These are phyloP conservation scores for Nidularia pulvinata DNA, from an alignment of 768 basidiomycete species.

Conservation along the genomic window DNA sequence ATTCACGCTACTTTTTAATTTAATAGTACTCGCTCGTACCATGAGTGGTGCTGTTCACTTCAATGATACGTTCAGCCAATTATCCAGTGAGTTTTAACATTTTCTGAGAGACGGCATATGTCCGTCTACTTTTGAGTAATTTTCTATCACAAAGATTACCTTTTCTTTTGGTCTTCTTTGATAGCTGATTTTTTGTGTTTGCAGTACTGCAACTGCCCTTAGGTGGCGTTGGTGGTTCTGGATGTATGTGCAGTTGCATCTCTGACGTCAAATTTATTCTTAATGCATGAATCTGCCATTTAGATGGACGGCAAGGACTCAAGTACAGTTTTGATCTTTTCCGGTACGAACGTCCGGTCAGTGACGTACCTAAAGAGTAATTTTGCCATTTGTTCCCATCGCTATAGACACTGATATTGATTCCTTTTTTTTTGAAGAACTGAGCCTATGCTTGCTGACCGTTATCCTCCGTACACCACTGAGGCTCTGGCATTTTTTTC, in stretches of 20 bases:
- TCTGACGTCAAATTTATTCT: neutral
- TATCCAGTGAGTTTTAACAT: conserved; percentile 34
- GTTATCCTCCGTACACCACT: conserved; percentile 54
- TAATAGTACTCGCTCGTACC: conserved; percentile 52
- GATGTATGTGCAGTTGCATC: conserved; percentile 41
- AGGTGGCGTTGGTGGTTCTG: conserved; percentile 56
- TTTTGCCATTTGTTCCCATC: conserved; percentile 7
- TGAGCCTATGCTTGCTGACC: conserved; percentile 32
- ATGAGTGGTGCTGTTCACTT: conserved; percentile 55
- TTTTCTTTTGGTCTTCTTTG: no score
- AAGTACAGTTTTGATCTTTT: conserved; percentile 58
- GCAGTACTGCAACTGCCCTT: conserved; percentile 25
- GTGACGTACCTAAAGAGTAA: conserved; percentile 54
- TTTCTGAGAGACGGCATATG: neutral
- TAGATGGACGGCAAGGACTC: conserved; percentile 55
- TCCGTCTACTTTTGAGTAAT: neutral
- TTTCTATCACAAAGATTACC: no score
- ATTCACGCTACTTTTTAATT: neutral
- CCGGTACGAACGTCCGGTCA: conserved; percentile 41
- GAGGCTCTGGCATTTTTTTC: conserved; percentile 21
- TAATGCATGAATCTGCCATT: neutral
- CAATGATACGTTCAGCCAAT: conserved; percentile 62
- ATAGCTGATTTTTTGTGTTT: neutral
- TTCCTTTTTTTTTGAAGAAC: conserved; percentile 18
- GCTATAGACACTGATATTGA: neutral